These are phyloP conservation scores for Acacia melanoxylon DNA, from an alignment of 306 rosid genomes.

Conservation along the genomic window DNA sequence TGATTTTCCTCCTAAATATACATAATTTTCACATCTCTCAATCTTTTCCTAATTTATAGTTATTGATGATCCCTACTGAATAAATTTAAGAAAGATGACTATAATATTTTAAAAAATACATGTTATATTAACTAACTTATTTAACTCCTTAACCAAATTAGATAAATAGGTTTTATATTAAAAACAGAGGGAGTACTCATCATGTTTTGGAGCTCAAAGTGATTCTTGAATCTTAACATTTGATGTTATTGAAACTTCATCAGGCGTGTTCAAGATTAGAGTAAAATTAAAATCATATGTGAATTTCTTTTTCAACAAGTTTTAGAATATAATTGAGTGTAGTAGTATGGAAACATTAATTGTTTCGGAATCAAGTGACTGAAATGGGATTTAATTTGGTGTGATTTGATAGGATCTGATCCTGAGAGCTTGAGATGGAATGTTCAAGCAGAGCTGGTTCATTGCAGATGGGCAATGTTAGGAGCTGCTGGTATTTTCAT, in stretches of 20 bases:
- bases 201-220: neutral
- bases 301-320: neutral
- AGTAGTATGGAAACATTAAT: neutral
- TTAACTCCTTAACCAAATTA: too few relatives aligned
- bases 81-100: too few relatives aligned
- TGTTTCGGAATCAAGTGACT: neutral
- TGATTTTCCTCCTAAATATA: too few relatives aligned
- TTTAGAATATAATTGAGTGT: neutral
- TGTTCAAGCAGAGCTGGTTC: constrained; percentile 62
- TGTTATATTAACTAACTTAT: too few relatives aligned
- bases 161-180: neutral
- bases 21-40: too few relatives aligned
- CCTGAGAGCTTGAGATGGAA: constrained; percentile 76
- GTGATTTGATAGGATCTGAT: constrained; percentile 53
- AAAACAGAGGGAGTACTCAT: neutral
- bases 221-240: neutral
- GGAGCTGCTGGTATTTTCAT: constrained; percentile 83
- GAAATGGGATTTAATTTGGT: neutral
- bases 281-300: neutral
- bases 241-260: neutral
- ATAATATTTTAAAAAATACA: too few relatives aligned
- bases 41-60: too few relatives aligned
- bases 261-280: neutral
- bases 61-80: too few relatives aligned
- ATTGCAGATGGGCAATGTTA: constrained; percentile 82